Evolutionary conservation across 1,139 yeast species (phyloP).

Genomic region (Taphrina sp.): DNA sequence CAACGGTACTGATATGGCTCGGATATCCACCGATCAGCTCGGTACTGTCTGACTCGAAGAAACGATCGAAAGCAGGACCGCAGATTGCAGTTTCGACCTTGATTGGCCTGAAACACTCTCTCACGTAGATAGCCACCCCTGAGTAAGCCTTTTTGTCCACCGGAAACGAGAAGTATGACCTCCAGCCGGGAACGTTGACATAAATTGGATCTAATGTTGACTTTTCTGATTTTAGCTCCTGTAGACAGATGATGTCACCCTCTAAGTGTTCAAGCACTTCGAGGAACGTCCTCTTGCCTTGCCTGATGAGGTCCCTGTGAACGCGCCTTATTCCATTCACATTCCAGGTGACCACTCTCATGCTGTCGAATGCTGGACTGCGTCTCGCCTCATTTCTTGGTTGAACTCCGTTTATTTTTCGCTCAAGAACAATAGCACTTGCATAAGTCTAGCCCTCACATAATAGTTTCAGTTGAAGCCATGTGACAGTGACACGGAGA

Average conservation of each 20-base stretch:
- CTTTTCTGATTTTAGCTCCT: slow-evolving; percentile 73
- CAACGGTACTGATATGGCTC: slow-evolving; percentile 40
- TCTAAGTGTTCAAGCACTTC: slow-evolving; percentile 55
- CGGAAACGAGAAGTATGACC: slow-evolving; percentile 71
- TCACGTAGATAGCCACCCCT: slow-evolving; percentile 83
- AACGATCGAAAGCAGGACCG: slow-evolving; percentile 52
- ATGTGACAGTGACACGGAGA: too few species aligned
- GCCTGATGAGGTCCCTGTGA: slow-evolving; percentile 12
- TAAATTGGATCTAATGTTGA: slow-evolving; percentile 52
- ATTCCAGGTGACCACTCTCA: slow-evolving; percentile 36
- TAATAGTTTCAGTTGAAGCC: too few species aligned
- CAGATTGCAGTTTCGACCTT: slow-evolving; percentile 91
- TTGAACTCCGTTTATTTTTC: too few species aligned
- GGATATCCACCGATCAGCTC: slow-evolving; percentile 71
- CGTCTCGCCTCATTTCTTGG: too few species aligned
- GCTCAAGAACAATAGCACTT: too few species aligned
- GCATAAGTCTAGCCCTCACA: too few species aligned
- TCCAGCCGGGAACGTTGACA: slow-evolving; percentile 59
- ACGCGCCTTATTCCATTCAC: slow-evolving; percentile 35
- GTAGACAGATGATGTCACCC: slow-evolving; percentile 79
- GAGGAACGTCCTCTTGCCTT: slow-evolving; percentile 27
- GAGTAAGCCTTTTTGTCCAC: slow-evolving; percentile 66
- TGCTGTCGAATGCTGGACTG: too few species aligned
- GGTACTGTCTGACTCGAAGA: slow-evolving; percentile 39
- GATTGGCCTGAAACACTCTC: slow-evolving; percentile 50